Base-by-base conservation (phyloP, 768 basidiomycete genomes). In the Baorangia bicolor region DNA sequence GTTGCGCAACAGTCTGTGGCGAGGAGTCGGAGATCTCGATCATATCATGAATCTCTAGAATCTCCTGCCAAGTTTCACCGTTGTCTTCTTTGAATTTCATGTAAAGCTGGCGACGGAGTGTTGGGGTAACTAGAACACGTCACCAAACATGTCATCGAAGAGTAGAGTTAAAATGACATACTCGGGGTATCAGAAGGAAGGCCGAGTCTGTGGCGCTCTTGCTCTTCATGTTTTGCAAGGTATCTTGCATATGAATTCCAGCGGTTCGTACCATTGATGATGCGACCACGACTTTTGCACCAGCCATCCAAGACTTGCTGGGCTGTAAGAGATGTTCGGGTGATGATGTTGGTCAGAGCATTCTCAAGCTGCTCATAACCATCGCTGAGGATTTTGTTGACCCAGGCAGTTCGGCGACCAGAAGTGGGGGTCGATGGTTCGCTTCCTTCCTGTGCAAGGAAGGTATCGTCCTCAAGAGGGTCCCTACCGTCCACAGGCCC, bases 191-290 rank as follows among this genome's bases (percentile, higher is more conserved):
- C 40, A 16, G 39, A 8, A 5, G 40, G 13, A 37, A 55, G 39
- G 18, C 27, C 47, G 7, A 55, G n/a, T 7, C 53, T 47, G 1
- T 25, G n/a, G n/a, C 31, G 37, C 30, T 58, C 57, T 39, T 55
- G 47, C 18, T 49, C 57, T 30, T 43, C 21, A 18, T 57, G 46
- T 23, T 41, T 48, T 25, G 34, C 23, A 3, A 54, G n/a, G 25
- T 57, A 57, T 2, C 34, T 52, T 10, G 18, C 5, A 2, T 58
- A 58, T 0, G 10, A n/a, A 18, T 58, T 58, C 53, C 53, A 55
- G 25, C 49, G 46, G 13, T 55, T 55, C 13, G 23, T 47, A 2
- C 5, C 33, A 25, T 49, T 27, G 14, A 45, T 42, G 1, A 45
- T 10, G 14, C 37, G 31, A 13, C 30, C 53, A 2, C n/a, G 14